A percentile compares a stretch with the other conserved stretches of the same genome.
Evolutionary conservation across 371 early-diverging fungal species (phyloP).

Genomic region (Lichtheimia corymbifera): DNA sequence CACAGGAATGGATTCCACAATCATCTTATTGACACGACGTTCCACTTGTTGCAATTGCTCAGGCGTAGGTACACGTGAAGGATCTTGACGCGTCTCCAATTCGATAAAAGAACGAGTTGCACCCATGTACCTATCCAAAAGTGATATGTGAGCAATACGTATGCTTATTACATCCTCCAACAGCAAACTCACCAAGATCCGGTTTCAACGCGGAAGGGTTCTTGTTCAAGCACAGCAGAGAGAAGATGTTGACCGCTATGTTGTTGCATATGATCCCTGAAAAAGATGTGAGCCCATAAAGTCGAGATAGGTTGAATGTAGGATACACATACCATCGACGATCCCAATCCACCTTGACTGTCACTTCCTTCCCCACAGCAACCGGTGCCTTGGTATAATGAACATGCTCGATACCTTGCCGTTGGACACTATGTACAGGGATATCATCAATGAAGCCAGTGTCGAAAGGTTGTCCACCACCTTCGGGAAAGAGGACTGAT

Average conservation of each 20-base stretch:
- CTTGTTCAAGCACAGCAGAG: slow-evolving; percentile 68
- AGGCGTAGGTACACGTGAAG: slow-evolving; percentile 33
- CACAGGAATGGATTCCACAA: slow-evolving; percentile 53
- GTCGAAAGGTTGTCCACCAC: slow-evolving; percentile 76
- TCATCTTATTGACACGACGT: slow-evolving; percentile 55
- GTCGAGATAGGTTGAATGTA: background rate
- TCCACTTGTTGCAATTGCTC: slow-evolving; percentile 56
- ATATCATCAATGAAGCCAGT: slow-evolving; percentile 62
- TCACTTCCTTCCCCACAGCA: slow-evolving; percentile 50
- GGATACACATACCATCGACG: slow-evolving; percentile 49
- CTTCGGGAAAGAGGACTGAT: slow-evolving; percentile 71
- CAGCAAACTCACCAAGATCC: slow-evolving; percentile 59
- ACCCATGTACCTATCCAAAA: slow-evolving; percentile 54
- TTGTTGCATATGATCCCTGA: slow-evolving; percentile 75
- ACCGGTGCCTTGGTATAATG: slow-evolving; percentile 61
- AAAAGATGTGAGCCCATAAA: background rate
- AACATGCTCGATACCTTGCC: slow-evolving; percentile 63
- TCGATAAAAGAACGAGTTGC: slow-evolving; percentile 62
- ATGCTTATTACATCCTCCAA: background rate
- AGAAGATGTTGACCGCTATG: slow-evolving; percentile 81
- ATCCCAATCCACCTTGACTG: slow-evolving; percentile 64
- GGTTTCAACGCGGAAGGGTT: slow-evolving; percentile 58
- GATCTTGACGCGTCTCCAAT: slow-evolving; percentile 37
- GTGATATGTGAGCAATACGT: background rate
- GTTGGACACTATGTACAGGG: slow-evolving; percentile 58